Conservation (phyloP, 495 filamentous ascomycete species). For the Amphirosellinia nigrospora region DNA sequence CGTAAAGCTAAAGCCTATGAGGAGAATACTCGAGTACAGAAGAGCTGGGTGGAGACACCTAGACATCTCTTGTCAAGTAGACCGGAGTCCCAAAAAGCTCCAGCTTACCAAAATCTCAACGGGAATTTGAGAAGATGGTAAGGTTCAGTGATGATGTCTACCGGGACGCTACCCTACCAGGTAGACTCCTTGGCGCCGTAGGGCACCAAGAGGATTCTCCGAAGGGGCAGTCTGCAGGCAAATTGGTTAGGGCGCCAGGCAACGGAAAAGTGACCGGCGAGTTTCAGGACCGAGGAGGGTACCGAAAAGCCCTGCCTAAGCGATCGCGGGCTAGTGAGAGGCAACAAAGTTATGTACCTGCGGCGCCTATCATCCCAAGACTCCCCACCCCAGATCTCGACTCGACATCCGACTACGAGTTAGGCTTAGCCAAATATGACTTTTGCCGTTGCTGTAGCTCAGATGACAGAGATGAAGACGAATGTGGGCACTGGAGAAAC, state of each 20-base stretch:
- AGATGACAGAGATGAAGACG: background rate
- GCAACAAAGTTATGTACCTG: conserved; percentile 27
- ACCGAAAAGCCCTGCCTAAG: background rate
- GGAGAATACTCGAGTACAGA: background rate
- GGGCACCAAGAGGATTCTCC: conserved; percentile 1
- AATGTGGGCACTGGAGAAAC: conserved; percentile 5
- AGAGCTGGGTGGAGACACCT: conserved; percentile 1
- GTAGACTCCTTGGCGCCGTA: background rate
- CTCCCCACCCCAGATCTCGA: conserved; percentile 41
- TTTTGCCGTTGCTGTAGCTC: conserved; percentile 37
- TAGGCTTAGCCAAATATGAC: conserved; percentile 11
- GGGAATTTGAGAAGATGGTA: background rate
- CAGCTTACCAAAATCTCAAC: conserved; percentile 3
- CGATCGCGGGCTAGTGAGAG: conserved; percentile 7
- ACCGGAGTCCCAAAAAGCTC: background rate
- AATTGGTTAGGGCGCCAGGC: background rate
- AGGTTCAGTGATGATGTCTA: conserved; percentile 8
- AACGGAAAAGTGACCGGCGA: conserved; percentile 2
- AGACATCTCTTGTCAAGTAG: background rate
- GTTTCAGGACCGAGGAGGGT: background rate
- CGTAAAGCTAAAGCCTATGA: background rate
- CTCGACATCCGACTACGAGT: conserved; percentile 18
- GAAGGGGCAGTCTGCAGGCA: background rate
- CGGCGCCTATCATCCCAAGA: conserved; percentile 34
- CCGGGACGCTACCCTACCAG: background rate